These are phyloP conservation scores for Narthecium ossifragum DNA, from an alignment of 106 monocot species.

Conservation along the genomic window DNA sequence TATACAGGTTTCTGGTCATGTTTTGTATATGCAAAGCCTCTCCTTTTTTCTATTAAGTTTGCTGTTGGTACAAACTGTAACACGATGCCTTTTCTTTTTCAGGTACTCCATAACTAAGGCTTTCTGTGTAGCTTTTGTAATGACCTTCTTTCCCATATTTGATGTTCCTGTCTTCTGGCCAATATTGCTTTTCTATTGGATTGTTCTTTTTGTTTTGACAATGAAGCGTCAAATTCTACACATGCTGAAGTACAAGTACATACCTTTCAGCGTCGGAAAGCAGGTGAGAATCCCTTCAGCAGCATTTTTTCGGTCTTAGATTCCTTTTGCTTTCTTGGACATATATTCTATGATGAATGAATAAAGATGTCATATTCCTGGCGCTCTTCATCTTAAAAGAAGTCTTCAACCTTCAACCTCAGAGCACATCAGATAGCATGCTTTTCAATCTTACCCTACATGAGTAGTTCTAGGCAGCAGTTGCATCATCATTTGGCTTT, in stretches of 20 bases:
- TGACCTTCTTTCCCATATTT: slow-evolving; percentile 10
- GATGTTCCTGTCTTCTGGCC: slow-evolving; percentile 15
- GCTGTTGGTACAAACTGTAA: no score
- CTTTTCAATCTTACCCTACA: background rate
- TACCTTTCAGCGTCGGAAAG: slow-evolving; percentile 8
- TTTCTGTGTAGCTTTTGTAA: slow-evolving; percentile 1
- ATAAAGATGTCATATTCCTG: no score
- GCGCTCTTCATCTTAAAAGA: no score
- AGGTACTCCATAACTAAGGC: slow-evolving; percentile 13
- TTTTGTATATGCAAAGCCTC: no score
- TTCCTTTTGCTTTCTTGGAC: background rate
- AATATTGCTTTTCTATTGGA: slow-evolving; percentile 9
- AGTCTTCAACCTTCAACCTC: no score
- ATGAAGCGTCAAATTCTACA: slow-evolving; percentile 13
- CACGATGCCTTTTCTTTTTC: no score
- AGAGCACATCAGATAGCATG: background rate
- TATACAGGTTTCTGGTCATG: no score
- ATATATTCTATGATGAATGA: no score
- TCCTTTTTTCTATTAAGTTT: no score
- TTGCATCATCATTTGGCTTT: no score
- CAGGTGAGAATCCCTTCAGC: background rate
- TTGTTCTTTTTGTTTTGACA: slow-evolving; percentile 15
- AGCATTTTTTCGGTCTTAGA: background rate
- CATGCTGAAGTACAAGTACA: slow-evolving; percentile 9
- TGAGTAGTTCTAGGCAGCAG: no score